These are phyloP conservation scores for Sedum album DNA, from an alignment of 164 flowering plant genomes.

Conservation along the genomic window DNA sequence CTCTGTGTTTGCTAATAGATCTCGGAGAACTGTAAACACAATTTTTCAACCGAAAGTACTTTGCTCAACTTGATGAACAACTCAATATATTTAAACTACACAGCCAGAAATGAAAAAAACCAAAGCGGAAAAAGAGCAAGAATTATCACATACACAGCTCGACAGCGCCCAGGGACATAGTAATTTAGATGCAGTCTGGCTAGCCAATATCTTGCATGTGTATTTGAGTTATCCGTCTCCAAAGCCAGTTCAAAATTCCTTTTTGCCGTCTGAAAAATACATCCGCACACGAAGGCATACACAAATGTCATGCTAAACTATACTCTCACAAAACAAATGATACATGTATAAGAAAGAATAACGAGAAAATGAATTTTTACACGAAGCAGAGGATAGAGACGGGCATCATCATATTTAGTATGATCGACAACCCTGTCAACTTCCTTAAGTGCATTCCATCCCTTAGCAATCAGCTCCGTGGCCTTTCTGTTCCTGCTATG, in stretches of 20 bases:
- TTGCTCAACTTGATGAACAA: not conserved
- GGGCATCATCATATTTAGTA: constrained; percentile 59
- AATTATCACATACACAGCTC: constrained; percentile 56
- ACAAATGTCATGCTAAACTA: not conserved
- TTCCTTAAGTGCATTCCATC: constrained; percentile 82
- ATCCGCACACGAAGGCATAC: not conserved
- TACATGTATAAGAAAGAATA: not conserved
- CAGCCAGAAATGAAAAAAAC: not conserved
- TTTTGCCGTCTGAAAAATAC: constrained; percentile 59
- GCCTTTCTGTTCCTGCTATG: constrained; percentile 88
- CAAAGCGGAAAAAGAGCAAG: not conserved
- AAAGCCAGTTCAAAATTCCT: constrained; percentile 92
- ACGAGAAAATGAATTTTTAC: constrained; percentile 15
- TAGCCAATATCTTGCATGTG: constrained; percentile 88
- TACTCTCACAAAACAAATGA: no score
- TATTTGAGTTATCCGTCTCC: constrained; percentile 75
- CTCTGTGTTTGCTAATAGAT: no score
- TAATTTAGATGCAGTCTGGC: constrained; percentile 75
- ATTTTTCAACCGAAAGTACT: not conserved
- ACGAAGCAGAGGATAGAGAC: constrained; percentile 71
- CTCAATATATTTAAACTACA: not conserved
- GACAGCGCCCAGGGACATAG: constrained; percentile 76
- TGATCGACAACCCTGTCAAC: constrained; percentile 86
- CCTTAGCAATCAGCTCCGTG: constrained; percentile 73
- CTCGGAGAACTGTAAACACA: no score